Base-by-base conservation (phyloP, 164 flowering plant genomes). In the Buxus sempervirens region DNA sequence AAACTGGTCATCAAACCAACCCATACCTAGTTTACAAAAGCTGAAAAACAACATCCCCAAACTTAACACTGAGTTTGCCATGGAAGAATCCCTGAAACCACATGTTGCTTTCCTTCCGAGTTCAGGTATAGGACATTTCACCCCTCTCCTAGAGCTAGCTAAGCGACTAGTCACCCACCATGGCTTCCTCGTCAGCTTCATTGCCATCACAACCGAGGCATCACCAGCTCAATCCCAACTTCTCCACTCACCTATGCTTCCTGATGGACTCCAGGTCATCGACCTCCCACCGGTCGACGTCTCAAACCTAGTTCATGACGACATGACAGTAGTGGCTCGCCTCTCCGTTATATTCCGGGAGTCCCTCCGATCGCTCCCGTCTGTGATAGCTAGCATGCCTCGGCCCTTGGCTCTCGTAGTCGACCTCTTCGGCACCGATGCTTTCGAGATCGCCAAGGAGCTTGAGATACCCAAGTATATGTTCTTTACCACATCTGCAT, bases 91-190 rank as follows among this genome's bases (percentile, higher is more conserved):
- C 59, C 38, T 3, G 71, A 72, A 72, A 12, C 67, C 77, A 21
- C 82, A 81, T 53, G 65, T 77, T 0, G 84, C 77, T 13, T 16
- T 75, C 25, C 66, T 84, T 2, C 63, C 86, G n/a, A 76, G 78
- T 59, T 84, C 84, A 2, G 86, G 88, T 5, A 64, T 81, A 67
- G 88, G 88, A 54, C 88, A 82, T 42, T 0, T 81, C 53, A 75
- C 67, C 68, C 88, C 88, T 0, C 63, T 81, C 51, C 59, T 85
- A 19, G 81, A 76, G 69, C 62, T 84, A 4, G 82, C 79, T 14
- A 79, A 79, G 54, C 79, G 73, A 54, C 76, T 84, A 13, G 72
- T 71, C 66, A 48, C 61, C 66, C 57, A 69, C 36, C 84, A 77
- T 28, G 73, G 62, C 79, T 25, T 71, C 66, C 73, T 49, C 16